phyloP scores from a whole-genome alignment of 768 basidiomycete species.

The Hortiboletus flavorubellus region DNA sequence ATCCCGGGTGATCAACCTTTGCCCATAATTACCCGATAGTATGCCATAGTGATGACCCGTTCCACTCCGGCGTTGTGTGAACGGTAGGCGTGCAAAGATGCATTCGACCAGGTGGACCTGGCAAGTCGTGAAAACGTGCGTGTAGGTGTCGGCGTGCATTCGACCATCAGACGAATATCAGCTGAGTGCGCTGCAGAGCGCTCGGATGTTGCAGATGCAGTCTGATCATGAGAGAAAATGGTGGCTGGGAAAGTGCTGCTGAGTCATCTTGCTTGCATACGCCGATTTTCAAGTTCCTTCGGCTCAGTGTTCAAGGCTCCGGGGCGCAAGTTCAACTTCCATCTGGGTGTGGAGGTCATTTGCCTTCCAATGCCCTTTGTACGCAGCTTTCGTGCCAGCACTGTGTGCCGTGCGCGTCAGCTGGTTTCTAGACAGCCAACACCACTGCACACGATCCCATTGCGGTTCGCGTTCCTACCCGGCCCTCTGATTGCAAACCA shows the following conservation, averaged over 20 bases:
- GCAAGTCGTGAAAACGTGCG: no score
- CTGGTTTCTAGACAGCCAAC: constrained; percentile 8
- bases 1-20: no score
- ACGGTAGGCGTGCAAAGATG: not conserved
- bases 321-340: not conserved
- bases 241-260: constrained; percentile 5
- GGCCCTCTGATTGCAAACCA: constrained; percentile 6
- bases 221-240: no score
- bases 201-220: no score
- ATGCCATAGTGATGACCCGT: not conserved
- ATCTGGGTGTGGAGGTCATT: constrained; percentile 15
- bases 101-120: not conserved
- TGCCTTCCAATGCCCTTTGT: constrained; percentile 24
- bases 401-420: constrained; percentile 10
- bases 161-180: no score
- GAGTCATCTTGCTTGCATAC: constrained; percentile 10
- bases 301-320: not conserved
- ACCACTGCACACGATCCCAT: constrained; percentile 11
- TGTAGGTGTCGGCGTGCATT: not conserved
- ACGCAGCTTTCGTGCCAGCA: constrained; percentile 16
- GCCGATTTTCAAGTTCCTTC: not conserved
- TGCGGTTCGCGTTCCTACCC: constrained; percentile 2
- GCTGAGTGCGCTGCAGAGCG: no score
- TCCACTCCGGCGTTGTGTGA: not conserved
- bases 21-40: no score